Base-by-base conservation (phyloP, 805 yeast species). In the Saccharomycopsis malanga region DNA sequence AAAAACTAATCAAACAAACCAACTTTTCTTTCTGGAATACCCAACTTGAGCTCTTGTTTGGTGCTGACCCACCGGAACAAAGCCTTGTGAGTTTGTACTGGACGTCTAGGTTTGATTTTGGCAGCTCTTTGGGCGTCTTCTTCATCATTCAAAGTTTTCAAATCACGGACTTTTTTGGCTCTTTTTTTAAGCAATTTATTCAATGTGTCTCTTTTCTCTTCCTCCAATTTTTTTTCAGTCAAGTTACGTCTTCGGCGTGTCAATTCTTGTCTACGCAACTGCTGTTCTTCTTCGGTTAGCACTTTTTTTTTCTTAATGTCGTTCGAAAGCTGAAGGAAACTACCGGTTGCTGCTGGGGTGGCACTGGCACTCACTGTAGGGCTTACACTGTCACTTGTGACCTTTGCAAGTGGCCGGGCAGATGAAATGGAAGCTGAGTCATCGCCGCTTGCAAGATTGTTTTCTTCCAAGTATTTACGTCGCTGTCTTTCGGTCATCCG, bases 201-300 rank as follows among this genome's bases (percentile, higher is more conserved):
- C 54, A 91, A 72, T 0, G 97, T 89, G 54, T 91, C 97, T 59
- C 81, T 77, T 61, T 93, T 93, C 63, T 93, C 98, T 62, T 87
- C 96, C 59, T 89, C 97, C 35, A 87, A 66, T 54, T 83, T 79
- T 65, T 83, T 82, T 57, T 82, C 88, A 55, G 82, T 80, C 57
- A 87, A 74, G 60, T 91, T 89, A 62, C 84, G 85, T 54, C 98
- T 73, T 62, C 88, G 79, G 57, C 98, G 74, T 0, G 96, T 91
- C 57, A 78, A 81, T 61, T 91, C 98, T 1, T 94, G 86, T 53
- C 88, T 79, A 39, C 88, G 74, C 49, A 87, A 63, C 40, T 84
- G 86, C 34, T 80, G 73, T 64, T 89, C 95, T 61, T 91, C 96
- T 49, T 82, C 96, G 0, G 94, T 81, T 45, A 85, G 72, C 30